Evolutionary conservation across 2,329 filamentous ascomycete genomes (phyloP).

Genomic region (Epichloe hybrida): DNA sequence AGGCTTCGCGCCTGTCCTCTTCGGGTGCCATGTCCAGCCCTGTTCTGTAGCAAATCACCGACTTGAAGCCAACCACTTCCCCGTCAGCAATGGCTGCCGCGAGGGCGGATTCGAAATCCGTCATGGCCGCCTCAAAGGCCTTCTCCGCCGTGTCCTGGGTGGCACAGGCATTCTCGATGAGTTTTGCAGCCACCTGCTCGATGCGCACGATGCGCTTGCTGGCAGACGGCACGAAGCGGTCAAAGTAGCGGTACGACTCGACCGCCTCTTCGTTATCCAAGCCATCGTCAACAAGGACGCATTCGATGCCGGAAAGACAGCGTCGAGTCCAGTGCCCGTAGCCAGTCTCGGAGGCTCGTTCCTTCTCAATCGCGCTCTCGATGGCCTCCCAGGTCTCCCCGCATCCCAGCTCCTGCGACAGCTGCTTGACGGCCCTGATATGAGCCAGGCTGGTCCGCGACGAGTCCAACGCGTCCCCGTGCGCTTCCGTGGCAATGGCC

Average conservation of each 20-base stretch:
- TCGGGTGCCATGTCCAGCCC: conserved; percentile 46
- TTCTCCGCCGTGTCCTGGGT: conserved; percentile 15
- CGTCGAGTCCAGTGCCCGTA: conserved; percentile 44
- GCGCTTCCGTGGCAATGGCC: conserved; percentile 59
- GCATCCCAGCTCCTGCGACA: conserved; percentile 51
- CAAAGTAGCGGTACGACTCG: conserved; percentile 50
- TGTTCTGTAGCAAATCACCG: conserved; percentile 67
- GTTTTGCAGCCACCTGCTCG: conserved; percentile 53
- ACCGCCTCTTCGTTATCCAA: conserved; percentile 42
- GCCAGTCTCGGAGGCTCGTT: conserved; percentile 23
- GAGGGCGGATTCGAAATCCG: conserved; percentile 31
- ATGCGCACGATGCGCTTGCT: conserved; percentile 68
- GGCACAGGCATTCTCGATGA: conserved; percentile 36
- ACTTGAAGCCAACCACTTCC: conserved; percentile 69
- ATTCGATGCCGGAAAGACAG: conserved; percentile 61
- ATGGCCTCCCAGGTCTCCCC: conserved; percentile 47
- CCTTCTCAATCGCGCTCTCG: conserved; percentile 27
- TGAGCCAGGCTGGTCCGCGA: conserved; percentile 52
- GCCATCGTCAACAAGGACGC: conserved; percentile 67
- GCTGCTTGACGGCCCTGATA: conserved; percentile 54
- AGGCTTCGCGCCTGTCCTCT: conserved; percentile 28
- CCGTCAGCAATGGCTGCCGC: conserved; percentile 44
- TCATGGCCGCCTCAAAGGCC: conserved; percentile 21
- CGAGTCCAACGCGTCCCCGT: conserved; percentile 51
- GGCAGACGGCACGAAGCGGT: conserved; percentile 46